A percentile compares a stretch with the other conserved stretches of the same genome.
Evolutionary conservation across 2,329 filamentous ascomycete genomes (phyloP).

Genomic region (Furcasterigmium furcatum): DNA sequence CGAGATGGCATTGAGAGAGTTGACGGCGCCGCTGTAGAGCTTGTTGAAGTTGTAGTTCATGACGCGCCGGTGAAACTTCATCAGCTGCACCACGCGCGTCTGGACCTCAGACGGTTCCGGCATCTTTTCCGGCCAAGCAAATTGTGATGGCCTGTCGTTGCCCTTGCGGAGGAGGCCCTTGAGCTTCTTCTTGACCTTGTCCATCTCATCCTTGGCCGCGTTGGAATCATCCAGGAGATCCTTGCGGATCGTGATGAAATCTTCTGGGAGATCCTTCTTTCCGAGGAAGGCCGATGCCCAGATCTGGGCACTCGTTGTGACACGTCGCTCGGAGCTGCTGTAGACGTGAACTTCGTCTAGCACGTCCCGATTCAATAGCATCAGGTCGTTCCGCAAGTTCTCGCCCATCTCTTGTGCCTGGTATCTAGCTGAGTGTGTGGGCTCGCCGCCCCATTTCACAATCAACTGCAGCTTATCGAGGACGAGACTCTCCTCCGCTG

Average conservation of each 20-base stretch:
- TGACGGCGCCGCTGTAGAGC: conserved; percentile 65
- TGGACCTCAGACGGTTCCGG: conserved; percentile 93
- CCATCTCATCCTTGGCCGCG: conserved; percentile 98
- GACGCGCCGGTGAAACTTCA: conserved; percentile 94
- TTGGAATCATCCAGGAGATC: conserved; percentile 96
- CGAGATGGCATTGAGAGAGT: conserved; percentile 56
- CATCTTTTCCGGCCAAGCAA: conserved; percentile 96
- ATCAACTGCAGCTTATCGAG: conserved; percentile 96
- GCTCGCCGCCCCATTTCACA: conserved; percentile 98
- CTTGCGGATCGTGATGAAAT: conserved; percentile 88
- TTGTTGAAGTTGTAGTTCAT: conserved; percentile 94
- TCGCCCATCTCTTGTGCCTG: conserved; percentile 93
- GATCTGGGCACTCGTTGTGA: conserved; percentile 94
- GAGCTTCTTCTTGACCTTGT: conserved; percentile 99
- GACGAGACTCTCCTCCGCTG: conserved; percentile 87
- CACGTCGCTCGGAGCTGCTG: conserved; percentile 90
- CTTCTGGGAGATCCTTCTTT: conserved; percentile 77
- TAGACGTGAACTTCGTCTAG: conserved; percentile 92
- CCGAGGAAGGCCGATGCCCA: conserved; percentile 89
- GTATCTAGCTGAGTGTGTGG: conserved; percentile 94
- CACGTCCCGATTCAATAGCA: conserved; percentile 88
- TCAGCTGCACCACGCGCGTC: conserved; percentile 85
- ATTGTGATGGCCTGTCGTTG: conserved; percentile 90
- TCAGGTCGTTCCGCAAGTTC: conserved; percentile 92
- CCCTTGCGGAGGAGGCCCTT: conserved; percentile 89